Evolutionary conservation across 1,284 basidiomycete genomes (phyloP).

Genomic region (Laetiporus sulphureus): DNA sequence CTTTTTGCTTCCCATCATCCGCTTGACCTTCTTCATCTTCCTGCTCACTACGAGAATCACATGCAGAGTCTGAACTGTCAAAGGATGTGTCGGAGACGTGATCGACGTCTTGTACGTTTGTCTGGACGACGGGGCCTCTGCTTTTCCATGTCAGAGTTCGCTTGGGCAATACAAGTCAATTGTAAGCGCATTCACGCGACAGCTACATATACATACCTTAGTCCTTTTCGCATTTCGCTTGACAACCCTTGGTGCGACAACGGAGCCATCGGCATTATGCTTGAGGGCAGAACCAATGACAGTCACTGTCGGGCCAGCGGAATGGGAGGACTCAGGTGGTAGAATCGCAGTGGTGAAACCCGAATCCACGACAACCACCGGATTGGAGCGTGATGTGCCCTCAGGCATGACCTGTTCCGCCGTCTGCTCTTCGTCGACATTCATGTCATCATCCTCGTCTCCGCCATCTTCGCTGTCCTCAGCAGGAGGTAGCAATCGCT

Average conservation of each 20-base stretch:
- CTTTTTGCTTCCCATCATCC: slow-evolving; percentile 1
- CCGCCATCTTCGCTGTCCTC: slow-evolving; percentile 28
- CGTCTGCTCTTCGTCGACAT: slow-evolving; percentile 9
- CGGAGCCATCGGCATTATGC: slow-evolving; percentile 51
- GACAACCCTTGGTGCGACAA: slow-evolving; percentile 39
- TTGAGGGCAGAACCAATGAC: slow-evolving; percentile 53
- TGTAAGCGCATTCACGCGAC: no score
- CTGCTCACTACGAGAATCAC: slow-evolving; percentile 39
- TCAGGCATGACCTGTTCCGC: slow-evolving; percentile 6
- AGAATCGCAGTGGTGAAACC: slow-evolving; percentile 19
- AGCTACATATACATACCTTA: slow-evolving; percentile 38
- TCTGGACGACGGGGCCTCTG: slow-evolving; percentile 14
- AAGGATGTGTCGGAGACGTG: slow-evolving; percentile 58
- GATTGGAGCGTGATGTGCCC: slow-evolving; percentile 18
- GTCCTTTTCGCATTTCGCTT: slow-evolving; percentile 32
- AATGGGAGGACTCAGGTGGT: slow-evolving; percentile 1
- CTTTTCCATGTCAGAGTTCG: no score
- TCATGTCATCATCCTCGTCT: slow-evolving; percentile 8
- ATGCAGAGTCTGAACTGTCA: slow-evolving; percentile 69
- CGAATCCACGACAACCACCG: slow-evolving; percentile 24
- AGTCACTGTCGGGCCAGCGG: slow-evolving; percentile 4
- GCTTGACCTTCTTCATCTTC: slow-evolving; percentile 16
- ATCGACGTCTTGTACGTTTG: slow-evolving; percentile 9
- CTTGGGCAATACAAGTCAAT: slow-evolving; percentile 5
- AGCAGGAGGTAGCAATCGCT: slow-evolving; percentile 24